phyloP scores from a whole-genome alignment of 1,284 basidiomycete genomes.

The Cutaneotrichosporon sp. region DNA sequence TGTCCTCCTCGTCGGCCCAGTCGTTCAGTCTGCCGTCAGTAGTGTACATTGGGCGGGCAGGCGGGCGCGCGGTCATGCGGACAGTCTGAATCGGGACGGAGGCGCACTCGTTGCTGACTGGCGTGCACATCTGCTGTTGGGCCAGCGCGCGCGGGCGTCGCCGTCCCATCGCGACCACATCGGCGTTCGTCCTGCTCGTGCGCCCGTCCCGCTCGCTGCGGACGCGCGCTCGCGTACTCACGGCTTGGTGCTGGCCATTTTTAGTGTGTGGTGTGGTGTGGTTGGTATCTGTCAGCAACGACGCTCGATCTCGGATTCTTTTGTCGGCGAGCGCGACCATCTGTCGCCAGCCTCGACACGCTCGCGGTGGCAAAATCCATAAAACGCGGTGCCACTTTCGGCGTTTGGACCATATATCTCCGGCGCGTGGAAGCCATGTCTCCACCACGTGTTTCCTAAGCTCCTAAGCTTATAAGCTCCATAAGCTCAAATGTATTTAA shows the following conservation, averaged over 20 bases:
- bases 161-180: no score
- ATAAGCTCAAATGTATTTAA: not conserved
- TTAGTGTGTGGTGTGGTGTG: not conserved
- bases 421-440: no score
- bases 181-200: no score
- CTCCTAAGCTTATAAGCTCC: not conserved
- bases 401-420: not conserved
- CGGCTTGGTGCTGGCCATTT: slow-evolving; percentile 11
- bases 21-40: slow-evolving; percentile 16
- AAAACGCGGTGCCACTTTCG: not conserved
- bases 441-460: not conserved
- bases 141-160: no score
- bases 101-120: no score
- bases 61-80: no score
- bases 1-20: slow-evolving; percentile 21
- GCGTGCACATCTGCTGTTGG: no score
- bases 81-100: no score
- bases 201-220: not conserved
- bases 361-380: slow-evolving; percentile 8
- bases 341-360: no score
- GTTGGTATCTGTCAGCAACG: not conserved
- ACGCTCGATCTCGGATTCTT: no score
- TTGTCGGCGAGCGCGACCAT: not conserved
- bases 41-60: no score
- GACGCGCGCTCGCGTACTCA: not conserved